Evolutionary conservation across 768 basidiomycete species (phyloP).

Genomic region (Tephrocybe sp.): DNA sequence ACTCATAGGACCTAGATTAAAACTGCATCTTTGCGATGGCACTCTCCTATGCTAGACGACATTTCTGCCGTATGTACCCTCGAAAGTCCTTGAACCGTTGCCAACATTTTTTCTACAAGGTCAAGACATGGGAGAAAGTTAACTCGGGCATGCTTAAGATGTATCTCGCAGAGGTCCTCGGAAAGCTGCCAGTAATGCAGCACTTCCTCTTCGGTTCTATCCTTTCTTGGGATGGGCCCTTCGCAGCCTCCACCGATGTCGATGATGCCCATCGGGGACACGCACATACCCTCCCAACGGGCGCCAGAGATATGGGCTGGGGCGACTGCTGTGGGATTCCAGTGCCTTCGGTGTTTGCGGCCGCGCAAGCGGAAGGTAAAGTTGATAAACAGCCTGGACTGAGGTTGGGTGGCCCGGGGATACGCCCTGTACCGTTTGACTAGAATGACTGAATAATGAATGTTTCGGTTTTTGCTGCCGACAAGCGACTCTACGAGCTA

Average conservation of each 20-base stretch:
- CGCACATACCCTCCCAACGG: constrained; percentile 44
- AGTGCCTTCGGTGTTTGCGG: constrained; percentile 79
- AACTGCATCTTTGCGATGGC: constrained; percentile 93
- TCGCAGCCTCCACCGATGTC: constrained; percentile 25
- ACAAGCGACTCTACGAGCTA: no score
- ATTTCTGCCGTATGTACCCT: constrained; percentile 69
- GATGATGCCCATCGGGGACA: constrained; percentile 49
- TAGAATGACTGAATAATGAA: no score
- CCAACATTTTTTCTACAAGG: constrained; percentile 29
- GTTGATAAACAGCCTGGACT: constrained; percentile 33
- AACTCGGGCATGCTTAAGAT: constrained; percentile 97
- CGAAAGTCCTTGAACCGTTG: background rate
- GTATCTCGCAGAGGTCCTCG: constrained; percentile 93
- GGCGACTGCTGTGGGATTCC: constrained; percentile 92
- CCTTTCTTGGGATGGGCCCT: constrained; percentile 63
- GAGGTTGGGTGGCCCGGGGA: constrained; percentile 55
- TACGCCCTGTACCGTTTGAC: constrained; percentile 81
- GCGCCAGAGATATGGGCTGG: constrained; percentile 62
- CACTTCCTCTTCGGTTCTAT: constrained; percentile 94
- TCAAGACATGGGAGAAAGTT: constrained; percentile 95
- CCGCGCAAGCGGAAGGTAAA: constrained; percentile 54
- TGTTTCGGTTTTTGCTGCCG: no score
- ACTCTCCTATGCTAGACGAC: constrained; percentile 98
- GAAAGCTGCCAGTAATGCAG: constrained; percentile 93
- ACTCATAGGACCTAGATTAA: constrained; percentile 62